Evolutionary conservation across 345 rosid genomes (phyloP).

Genomic region (Erodium maritimum): DNA sequence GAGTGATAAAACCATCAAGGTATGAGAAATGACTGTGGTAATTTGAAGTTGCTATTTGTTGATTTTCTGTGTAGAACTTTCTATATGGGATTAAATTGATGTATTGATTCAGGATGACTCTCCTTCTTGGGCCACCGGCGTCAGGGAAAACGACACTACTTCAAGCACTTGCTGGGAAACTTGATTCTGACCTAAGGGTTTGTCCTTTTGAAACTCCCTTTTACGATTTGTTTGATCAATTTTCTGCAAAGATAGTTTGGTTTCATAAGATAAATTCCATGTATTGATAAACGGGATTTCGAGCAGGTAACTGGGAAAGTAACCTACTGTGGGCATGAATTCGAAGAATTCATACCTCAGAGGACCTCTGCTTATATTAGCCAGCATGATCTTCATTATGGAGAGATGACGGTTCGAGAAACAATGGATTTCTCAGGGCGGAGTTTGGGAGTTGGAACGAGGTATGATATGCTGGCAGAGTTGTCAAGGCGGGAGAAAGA

Average conservation of each 20-base stretch:
- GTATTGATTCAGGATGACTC: constrained; percentile 30
- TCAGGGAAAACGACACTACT: constrained; percentile 52
- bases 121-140: constrained; percentile 56
- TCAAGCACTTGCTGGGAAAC: constrained; percentile 35
- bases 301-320: constrained; percentile 33
- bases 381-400: constrained; percentile 52
- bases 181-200: constrained; percentile 29
- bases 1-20: constrained; percentile 48
- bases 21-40: no score
- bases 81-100: not conserved
- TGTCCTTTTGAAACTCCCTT: not conserved
- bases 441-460: constrained; percentile 42
- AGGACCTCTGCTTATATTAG: constrained; percentile 50
- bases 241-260: no score
- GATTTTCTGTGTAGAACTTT: no score
- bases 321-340: constrained; percentile 39
- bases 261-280: no score
- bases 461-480: constrained; percentile 35
- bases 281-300: not conserved
- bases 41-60: no score
- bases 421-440: constrained; percentile 47
- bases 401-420: constrained; percentile 59
- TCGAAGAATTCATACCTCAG: constrained; percentile 43
- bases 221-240: no score
- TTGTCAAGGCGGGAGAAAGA: constrained; percentile 37